A percentile compares a stretch with the other conserved stretches of the same genome.
These are phyloP conservation scores for Cyclospora cayetanensis DNA, from an alignment of 169 alveolate genomes.

Conservation along the genomic window DNA sequence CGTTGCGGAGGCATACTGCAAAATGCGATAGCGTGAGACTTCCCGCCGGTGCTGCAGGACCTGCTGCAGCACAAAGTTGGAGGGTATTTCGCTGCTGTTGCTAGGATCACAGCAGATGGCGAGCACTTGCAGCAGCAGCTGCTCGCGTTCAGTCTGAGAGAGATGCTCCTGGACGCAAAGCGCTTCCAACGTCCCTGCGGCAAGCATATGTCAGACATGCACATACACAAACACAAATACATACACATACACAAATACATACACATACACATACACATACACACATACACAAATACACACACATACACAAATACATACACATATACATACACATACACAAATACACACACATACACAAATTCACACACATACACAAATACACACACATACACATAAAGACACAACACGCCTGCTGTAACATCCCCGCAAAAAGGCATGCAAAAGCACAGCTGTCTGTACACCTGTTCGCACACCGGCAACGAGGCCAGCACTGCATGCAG, in stretches of 20 bases:
- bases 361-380: background rate
- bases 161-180: background rate
- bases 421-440: too few relatives aligned
- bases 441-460: too few relatives aligned
- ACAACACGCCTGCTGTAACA: too few relatives aligned
- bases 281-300: background rate
- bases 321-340: background rate
- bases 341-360: background rate
- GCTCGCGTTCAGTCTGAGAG: background rate
- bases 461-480: too few relatives aligned
- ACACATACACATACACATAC: background rate
- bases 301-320: background rate
- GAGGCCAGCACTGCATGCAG: too few relatives aligned
- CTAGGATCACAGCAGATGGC: background rate
- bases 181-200: background rate
- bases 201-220: background rate
- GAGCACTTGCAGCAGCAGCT: background rate
- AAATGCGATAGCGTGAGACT: background rate
- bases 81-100: background rate
- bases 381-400: background rate
- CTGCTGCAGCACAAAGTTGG: constrained; percentile 2
- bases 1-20: background rate
- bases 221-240: background rate
- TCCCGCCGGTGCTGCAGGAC: background rate
- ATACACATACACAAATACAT: background rate